A percentile compares a stretch with the other conserved stretches of the same genome.
Evolutionary conservation across 2,329 filamentous ascomycete species (phyloP).

Genomic region (Fusarium sp.): DNA sequence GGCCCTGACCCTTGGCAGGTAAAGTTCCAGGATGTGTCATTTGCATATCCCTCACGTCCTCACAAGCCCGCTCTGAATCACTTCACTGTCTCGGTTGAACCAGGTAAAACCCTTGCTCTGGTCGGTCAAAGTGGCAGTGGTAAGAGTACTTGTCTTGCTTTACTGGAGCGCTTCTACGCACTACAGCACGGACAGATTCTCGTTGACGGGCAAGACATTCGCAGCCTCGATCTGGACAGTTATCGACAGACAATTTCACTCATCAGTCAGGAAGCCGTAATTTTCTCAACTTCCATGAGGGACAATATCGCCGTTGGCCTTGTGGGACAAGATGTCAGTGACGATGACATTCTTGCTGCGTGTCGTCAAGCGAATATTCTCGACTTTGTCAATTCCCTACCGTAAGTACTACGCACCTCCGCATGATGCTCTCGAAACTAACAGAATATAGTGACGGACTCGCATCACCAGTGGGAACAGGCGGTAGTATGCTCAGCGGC

Average conservation of each 20-base stretch:
- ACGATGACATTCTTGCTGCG: constrained; percentile 62
- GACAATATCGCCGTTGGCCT: constrained; percentile 68
- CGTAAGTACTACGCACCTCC: constrained; percentile 56
- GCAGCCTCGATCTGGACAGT: constrained; percentile 65
- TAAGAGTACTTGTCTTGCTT: constrained; percentile 76
- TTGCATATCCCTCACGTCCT: constrained; percentile 62
- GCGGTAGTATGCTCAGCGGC: constrained; percentile 71
- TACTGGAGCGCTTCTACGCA: constrained; percentile 75
- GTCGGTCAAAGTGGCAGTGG: constrained; percentile 77
- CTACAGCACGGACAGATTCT: constrained; percentile 67
- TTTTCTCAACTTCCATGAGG: constrained; percentile 74
- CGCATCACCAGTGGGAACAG: not conserved
- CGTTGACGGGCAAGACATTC: constrained; percentile 70
- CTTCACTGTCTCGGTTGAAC: constrained; percentile 71
- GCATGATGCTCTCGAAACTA: not conserved
- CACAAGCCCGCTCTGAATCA: constrained; percentile 66
- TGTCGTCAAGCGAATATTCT: constrained; percentile 73
- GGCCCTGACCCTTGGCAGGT: not conserved
- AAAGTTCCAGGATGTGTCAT: not conserved
- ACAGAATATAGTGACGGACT: not conserved
- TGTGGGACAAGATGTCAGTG: constrained; percentile 68
- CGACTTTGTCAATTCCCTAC: constrained; percentile 75
- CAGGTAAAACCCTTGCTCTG: constrained; percentile 75
- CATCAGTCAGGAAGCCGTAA: constrained; percentile 78
- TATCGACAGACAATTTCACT: constrained; percentile 75